Conservation (phyloP, 2,329 filamentous ascomycete species). For the Decorospora gaudefroyi region DNA sequence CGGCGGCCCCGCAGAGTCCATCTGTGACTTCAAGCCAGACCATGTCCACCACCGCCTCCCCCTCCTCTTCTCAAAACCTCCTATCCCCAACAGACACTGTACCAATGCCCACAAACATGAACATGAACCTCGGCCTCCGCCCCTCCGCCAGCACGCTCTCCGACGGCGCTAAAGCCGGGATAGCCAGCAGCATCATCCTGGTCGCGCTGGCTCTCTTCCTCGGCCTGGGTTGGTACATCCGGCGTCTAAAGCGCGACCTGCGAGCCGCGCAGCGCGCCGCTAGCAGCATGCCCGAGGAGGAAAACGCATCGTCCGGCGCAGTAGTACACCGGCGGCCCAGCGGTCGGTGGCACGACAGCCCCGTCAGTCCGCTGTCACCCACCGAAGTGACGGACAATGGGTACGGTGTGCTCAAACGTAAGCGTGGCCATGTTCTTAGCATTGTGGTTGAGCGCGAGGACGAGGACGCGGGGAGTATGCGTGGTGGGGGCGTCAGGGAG, state of each 20-base stretch:
- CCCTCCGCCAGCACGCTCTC: slow-evolving; percentile 21
- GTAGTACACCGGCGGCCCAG: no score
- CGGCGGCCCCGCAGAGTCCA: no score
- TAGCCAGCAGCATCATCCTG: slow-evolving; percentile 22
- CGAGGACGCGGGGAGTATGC: slow-evolving; percentile 16
- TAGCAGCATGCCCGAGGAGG: slow-evolving; percentile 19
- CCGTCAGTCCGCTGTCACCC: slow-evolving; percentile 15
- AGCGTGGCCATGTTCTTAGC: slow-evolving; percentile 27
- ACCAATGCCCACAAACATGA: slow-evolving; percentile 17
- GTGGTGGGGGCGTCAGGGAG: slow-evolving; percentile 16
- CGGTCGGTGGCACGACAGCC: no score
- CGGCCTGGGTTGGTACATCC: slow-evolving; percentile 30
- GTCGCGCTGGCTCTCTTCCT: slow-evolving; percentile 21
- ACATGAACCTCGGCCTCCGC: slow-evolving; percentile 17
- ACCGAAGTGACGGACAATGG: slow-evolving; percentile 11
- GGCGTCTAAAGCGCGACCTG: slow-evolving; percentile 31
- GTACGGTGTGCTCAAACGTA: slow-evolving; percentile 22
- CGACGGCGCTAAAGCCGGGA: slow-evolving; percentile 30
- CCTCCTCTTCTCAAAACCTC: not conserved
- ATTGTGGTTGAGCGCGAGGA: slow-evolving; percentile 32
- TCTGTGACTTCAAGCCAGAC: not conserved
- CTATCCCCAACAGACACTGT: not conserved
- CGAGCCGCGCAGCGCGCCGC: slow-evolving; percentile 21
- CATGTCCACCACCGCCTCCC: not conserved
- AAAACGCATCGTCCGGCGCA: slow-evolving; percentile 7